Percentiles rank a stretch among this genome's conserved stretches.
These are phyloP conservation scores for Notholithocarpus densiflorus DNA, from an alignment of 306 rosid species.

Conservation along the genomic window DNA sequence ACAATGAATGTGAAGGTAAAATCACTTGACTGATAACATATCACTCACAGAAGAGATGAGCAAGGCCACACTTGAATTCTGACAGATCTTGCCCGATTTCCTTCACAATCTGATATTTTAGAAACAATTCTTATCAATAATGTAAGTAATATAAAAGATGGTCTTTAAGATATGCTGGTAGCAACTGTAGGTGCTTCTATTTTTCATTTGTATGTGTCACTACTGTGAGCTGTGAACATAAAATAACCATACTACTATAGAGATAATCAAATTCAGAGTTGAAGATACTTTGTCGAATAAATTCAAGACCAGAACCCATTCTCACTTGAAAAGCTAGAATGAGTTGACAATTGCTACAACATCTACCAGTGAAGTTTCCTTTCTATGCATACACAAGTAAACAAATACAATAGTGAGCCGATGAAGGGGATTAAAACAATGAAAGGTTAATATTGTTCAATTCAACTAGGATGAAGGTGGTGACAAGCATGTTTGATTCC, in stretches of 20 bases:
- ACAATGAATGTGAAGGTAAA: neutral
- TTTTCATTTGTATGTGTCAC: neutral
- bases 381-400: neutral
- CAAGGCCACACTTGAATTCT: slow-evolving; percentile 85
- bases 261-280: neutral
- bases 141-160: neutral
- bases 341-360: neutral
- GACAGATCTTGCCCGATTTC: slow-evolving; percentile 83
- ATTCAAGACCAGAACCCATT: neutral
- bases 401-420: neutral
- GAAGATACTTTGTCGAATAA: neutral
- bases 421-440: too few species aligned
- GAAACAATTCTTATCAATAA: neutral
- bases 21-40: neutral
- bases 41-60: slow-evolving; percentile 81
- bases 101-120: slow-evolving; percentile 49
- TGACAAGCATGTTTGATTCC: too few species aligned
- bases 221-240: too few species aligned
- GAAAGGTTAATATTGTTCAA: too few species aligned
- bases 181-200: neutral
- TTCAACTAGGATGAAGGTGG: too few species aligned
- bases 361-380: neutral
- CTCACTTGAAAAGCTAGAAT: neutral
- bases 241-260: neutral
- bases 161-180: neutral